These are phyloP conservation scores for Rostrohypoxylon terebratum DNA, from an alignment of 495 filamentous ascomycete species.

Conservation along the genomic window DNA sequence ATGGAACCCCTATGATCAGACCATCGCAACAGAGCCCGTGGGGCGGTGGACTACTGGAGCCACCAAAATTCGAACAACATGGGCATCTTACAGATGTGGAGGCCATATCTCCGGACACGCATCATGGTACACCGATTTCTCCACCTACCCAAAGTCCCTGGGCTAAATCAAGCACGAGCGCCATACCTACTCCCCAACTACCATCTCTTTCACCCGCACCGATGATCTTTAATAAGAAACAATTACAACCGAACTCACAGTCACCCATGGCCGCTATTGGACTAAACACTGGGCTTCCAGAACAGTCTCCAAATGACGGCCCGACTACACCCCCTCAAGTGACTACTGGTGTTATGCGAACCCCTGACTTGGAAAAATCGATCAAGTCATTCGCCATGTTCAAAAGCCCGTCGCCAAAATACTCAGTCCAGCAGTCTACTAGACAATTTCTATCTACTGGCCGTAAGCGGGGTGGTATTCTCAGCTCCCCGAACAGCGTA, in stretches of 20 bases:
- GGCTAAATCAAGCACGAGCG: neutral
- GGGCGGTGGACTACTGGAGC: conserved; percentile 14
- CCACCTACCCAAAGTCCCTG: conserved; percentile 18
- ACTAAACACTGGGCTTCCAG: neutral
- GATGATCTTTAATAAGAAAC: neutral
- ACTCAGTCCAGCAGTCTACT: conserved; percentile 1
- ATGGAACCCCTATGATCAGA: conserved; percentile 18
- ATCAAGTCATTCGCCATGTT: conserved; percentile 48
- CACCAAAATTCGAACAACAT: neutral
- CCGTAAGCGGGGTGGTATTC: conserved; percentile 26
- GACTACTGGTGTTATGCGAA: conserved; percentile 9
- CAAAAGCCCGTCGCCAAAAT: conserved; percentile 39
- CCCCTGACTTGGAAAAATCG: conserved; percentile 42
- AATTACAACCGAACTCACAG: neutral
- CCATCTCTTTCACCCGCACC: conserved; percentile 2
- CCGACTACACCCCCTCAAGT: conserved; percentile 31
- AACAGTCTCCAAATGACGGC: neutral
- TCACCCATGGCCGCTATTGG: neutral
- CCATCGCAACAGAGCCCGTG: conserved; percentile 50
- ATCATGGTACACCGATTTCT: neutral
- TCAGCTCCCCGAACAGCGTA: conserved; percentile 7
- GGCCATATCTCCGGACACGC: neutral
- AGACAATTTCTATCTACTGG: conserved; percentile 3
- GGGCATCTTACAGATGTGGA: neutral
- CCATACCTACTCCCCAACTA: neutral